Conservation (phyloP, 371 early-diverging fungal species). For the Syncephalastrum racemosum region DNA sequence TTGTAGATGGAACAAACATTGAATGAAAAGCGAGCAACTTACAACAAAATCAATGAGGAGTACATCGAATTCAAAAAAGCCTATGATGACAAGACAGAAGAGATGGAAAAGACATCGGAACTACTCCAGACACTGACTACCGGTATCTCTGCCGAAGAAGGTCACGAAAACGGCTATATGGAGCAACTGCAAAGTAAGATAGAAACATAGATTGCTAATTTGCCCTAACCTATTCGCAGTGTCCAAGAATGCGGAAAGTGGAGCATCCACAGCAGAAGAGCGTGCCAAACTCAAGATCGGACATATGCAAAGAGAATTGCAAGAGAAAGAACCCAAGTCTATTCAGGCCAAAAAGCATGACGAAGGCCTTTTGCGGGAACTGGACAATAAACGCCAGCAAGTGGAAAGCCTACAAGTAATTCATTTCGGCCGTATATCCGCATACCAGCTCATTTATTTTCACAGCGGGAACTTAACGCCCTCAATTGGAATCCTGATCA, state of each 20-base stretch:
- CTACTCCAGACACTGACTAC: conserved; percentile 91
- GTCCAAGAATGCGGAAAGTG: conserved; percentile 57
- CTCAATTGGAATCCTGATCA: conserved; percentile 56
- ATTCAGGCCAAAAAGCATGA: conserved; percentile 52
- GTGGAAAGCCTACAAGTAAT: conserved; percentile 36
- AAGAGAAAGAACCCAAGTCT: conserved; percentile 56
- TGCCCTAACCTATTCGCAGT: conserved; percentile 31
- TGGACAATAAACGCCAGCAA: conserved; percentile 49
- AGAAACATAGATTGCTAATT: neutral
- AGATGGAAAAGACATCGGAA: conserved; percentile 77
- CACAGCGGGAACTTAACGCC: conserved; percentile 31
- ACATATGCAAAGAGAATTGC: conserved; percentile 63
- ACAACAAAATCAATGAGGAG: conserved; percentile 46
- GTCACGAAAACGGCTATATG: conserved; percentile 92
- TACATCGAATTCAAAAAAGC: conserved; percentile 62
- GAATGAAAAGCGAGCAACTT: conserved; percentile 50
- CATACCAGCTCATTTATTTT: neutral
- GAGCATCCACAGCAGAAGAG: conserved; percentile 66
- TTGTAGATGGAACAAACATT: conserved; percentile 55
- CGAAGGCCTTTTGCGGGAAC: conserved; percentile 35
- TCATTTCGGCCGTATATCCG: neutral
- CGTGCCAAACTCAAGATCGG: conserved; percentile 71
- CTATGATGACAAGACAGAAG: conserved; percentile 64
- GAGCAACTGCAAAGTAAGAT: conserved; percentile 80
- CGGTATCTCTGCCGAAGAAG: conserved; percentile 88